Evolutionary conservation across 2,329 filamentous ascomycete species (phyloP).

Genomic region (Furcasterigmium sp.): DNA sequence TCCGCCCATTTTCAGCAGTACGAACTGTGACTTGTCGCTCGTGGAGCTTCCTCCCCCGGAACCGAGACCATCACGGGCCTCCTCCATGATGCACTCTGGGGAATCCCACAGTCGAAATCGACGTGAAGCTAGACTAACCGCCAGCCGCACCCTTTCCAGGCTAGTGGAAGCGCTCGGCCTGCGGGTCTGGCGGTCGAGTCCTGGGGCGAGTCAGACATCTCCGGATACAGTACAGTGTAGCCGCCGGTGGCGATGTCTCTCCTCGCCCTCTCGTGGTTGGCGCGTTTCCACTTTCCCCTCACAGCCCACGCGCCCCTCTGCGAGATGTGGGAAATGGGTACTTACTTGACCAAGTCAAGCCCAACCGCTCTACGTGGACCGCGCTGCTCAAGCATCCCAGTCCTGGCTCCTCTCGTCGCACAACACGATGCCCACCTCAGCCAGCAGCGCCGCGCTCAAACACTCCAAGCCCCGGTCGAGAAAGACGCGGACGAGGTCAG

Average conservation of each 20-base stretch:
- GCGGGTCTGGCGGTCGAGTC: too few species aligned
- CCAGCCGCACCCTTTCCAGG: too few species aligned
- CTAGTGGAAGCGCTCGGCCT: too few species aligned
- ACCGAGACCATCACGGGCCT: too few species aligned
- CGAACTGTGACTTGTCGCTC: too few species aligned
- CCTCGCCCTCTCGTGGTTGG: neutral
- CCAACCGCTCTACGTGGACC: neutral
- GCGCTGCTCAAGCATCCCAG: neutral
- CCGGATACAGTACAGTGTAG: neutral
- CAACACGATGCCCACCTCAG: neutral
- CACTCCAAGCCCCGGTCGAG: neutral
- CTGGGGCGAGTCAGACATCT: too few species aligned
- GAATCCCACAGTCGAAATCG: too few species aligned
- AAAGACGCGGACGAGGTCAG: constrained; percentile 2
- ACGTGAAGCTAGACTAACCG: too few species aligned
- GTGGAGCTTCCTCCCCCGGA: too few species aligned
- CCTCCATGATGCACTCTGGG: too few species aligned
- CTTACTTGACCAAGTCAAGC: neutral
- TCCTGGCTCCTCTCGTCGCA: neutral
- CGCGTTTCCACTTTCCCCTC: neutral
- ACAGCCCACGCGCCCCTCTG: neutral
- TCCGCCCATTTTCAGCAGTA: too few species aligned
- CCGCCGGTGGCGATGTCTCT: neutral
- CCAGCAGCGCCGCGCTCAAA: neutral
- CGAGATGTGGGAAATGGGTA: too few species aligned